Base-by-base conservation (phyloP, 257 asterid species). In the Solanum paucissectum region DNA sequence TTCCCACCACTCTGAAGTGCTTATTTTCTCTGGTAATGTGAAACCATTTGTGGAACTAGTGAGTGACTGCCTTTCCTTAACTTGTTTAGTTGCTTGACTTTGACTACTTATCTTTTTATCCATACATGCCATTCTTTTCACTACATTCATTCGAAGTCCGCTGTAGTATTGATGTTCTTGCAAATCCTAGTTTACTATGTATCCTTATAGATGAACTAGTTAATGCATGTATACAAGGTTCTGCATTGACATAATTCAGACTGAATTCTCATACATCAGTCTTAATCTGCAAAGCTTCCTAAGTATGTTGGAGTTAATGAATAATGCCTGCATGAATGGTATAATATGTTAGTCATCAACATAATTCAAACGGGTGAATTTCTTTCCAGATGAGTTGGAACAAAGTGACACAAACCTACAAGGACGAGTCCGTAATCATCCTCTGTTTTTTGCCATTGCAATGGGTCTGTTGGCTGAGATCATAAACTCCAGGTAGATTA, bases 381-480 rank as follows among this genome's bases (percentile, higher is more conserved):
- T 82, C 86, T 82, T 82, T 82, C 69, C 86, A 82, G 86, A 82
- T 82, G 69, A 49, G 29, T 82, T 32, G 69, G 86, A 52, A 49
- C 71, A 49, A 49, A 75, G 87, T 72, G 91, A 81, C 85, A 88
- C 87, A 86, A 76, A 85, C 66, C 79, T 87, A 87, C 93, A 89
- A 91, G 93, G 92, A 74, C 91, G 89, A 86, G 84, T 94, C 86
- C 93, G 92, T 87, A 73, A 91, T 64, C 99, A 96, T 90, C 98
- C 98, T 46, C 92, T 96, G 76, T 96, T 95, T 92, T 96, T 94
- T 90, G 98, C 98, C 89, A 90, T 96, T 83, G 91, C 99, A 46
- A 88, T 96, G 98, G 92, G 96, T 66, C 92, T 96, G 40, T 88
- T 96, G 91, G 98, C 98, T 62, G 99, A 96, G 93, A 92, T 96